Base-by-base conservation (phyloP, 208 protist genomes). In the Wallacemonas sp. region DNA sequence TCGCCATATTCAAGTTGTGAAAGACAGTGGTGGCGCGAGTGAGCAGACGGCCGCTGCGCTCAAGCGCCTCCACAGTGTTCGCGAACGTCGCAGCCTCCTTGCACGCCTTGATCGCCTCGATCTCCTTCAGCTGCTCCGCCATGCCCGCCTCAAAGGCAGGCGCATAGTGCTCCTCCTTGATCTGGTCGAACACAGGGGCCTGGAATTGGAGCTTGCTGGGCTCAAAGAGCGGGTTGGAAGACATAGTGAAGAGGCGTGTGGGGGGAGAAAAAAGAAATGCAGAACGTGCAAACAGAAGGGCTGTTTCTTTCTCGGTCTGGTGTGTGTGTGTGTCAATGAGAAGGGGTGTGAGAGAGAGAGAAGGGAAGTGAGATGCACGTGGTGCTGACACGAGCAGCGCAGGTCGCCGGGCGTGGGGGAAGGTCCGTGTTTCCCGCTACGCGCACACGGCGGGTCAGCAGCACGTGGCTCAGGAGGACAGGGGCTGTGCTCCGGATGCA, bases 11-110 rank as follows among this genome's bases (percentile, higher is more conserved):
- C 2, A 83, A 39, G 72, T 82, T 87, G 39, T 63, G 54, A 41
- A 87, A 80, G 50, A 70, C 62, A 1, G 24, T 63, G 2, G 38
- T 32, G 27, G 54, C 65, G 38, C 76, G 71, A 0, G 37, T 26
- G 19, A 87, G 65, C 27, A 68, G 63, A 2, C 55, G 59, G 13
- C 80, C 76, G 19, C 65, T 75, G 3, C 66, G 57, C 52, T 87
- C 81, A 27, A 87, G 63, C n/a, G 69, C 68, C 66, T 62, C 61
- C 26, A 83, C 63, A 0, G 81, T 87, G 73, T 87, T 87, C 27
- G 33, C 60, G 36, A 87, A 87, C 4, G 81, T 76, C 26, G 81
- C 63, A 8, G 59, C 55, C 21, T 78, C 76, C 17, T 57, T 13
- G 65, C 62, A 58, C 19, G 52, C 53, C 46, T 69, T 73, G 58